Evolutionary conservation across 164 flowering plant species (phyloP).

Genomic region (Magnolia changhungtana): DNA sequence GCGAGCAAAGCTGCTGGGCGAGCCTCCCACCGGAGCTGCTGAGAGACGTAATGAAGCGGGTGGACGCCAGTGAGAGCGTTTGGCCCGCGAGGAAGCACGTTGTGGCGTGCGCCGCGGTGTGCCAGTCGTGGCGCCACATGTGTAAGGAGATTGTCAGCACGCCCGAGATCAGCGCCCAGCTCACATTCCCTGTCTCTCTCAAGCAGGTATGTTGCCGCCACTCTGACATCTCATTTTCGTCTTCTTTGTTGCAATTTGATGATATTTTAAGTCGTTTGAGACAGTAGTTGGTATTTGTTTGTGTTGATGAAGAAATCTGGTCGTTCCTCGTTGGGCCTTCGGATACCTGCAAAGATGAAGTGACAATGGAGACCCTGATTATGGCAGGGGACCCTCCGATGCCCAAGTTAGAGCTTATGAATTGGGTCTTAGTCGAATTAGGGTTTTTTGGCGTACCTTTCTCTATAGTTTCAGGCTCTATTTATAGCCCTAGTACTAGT

Average conservation of each 20-base stretch:
- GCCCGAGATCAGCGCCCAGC: slow-evolving; percentile 66
- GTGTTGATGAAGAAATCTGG: too few relatives aligned
- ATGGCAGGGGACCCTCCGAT: too few relatives aligned
- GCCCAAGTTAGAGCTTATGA: too few relatives aligned
- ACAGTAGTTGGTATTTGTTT: too few relatives aligned
- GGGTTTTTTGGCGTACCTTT: too few relatives aligned
- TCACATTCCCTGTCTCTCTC: slow-evolving; percentile 75
- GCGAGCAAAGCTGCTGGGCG: slow-evolving; percentile 45
- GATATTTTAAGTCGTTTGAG: not conserved
- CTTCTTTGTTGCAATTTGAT: not conserved
- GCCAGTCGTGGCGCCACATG: slow-evolving; percentile 69
- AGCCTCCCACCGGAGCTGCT: slow-evolving; percentile 68
- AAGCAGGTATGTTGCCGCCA: slow-evolving; percentile 51
- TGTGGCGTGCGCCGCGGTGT: slow-evolving; percentile 65
- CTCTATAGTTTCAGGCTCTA: too few relatives aligned
- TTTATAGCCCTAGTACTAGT: too few relatives aligned
- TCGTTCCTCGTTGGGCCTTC: too few relatives aligned
- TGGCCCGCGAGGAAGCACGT: slow-evolving; percentile 70
- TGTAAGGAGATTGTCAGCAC: slow-evolving; percentile 59
- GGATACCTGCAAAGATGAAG: not conserved
- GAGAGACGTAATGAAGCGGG: slow-evolving; percentile 59
- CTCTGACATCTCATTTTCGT: not conserved
- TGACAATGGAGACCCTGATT: not conserved
- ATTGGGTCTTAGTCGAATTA: too few relatives aligned
- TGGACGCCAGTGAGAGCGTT: slow-evolving; percentile 64